A percentile compares a stretch with the other conserved stretches of the same genome.
These are phyloP conservation scores for Tricholoma sp. DNA, from an alignment of 768 basidiomycete species.

Conservation along the genomic window DNA sequence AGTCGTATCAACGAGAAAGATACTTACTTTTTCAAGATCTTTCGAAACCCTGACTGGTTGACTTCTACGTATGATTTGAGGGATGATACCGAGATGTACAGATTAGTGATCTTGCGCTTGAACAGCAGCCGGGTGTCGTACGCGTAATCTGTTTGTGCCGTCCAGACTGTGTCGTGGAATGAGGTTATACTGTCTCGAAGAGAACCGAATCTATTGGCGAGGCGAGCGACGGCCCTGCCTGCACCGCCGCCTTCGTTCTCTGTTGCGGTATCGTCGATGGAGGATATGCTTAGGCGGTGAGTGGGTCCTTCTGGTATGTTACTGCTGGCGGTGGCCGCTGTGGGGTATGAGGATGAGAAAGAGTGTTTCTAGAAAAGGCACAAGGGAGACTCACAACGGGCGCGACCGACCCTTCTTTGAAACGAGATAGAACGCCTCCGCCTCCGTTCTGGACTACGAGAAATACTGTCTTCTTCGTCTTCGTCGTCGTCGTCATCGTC, in stretches of 20 bases:
- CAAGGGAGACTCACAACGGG: background rate
- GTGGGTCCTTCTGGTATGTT: slow-evolving; percentile 1
- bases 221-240: slow-evolving; percentile 21
- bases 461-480: slow-evolving; percentile 36
- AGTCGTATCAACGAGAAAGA: background rate
- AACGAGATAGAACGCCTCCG: background rate
- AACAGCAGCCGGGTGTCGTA: slow-evolving; percentile 78
- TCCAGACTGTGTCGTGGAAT: slow-evolving; percentile 61
- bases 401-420: background rate
- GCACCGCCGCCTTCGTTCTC: slow-evolving; percentile 6
- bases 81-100: slow-evolving; percentile 72
- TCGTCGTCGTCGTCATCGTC: slow-evolving; percentile 56
- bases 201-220: slow-evolving; percentile 46
- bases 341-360: background rate
- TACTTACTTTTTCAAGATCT: slow-evolving; percentile 91
- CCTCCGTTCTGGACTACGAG: slow-evolving; percentile 27
- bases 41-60: slow-evolving; percentile 90
- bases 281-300: slow-evolving; percentile 45
- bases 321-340: background rate
- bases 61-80: slow-evolving; percentile 86
- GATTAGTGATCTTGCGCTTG: slow-evolving; percentile 82
- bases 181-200: slow-evolving; percentile 50
- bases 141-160: slow-evolving; percentile 71
- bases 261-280: slow-evolving; percentile 31
- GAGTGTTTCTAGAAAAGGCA: too few relatives aligned